phyloP scores from a whole-genome alignment of 305 asterid species.

The Fraxinus sp. region DNA sequence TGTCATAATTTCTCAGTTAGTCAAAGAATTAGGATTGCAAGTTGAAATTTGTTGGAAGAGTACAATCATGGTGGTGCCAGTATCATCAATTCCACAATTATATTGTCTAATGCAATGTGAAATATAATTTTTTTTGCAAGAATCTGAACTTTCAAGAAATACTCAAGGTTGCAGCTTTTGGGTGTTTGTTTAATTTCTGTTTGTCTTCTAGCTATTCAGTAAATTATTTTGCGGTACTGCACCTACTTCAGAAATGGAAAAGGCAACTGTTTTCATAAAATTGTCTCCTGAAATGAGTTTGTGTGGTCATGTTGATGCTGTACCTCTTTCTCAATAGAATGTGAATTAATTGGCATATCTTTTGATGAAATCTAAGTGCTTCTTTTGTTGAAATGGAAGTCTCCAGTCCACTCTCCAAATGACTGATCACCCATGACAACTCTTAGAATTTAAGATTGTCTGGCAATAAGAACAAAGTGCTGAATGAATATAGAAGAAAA shows the following conservation, averaged over 20 bases:
- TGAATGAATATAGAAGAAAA: not conserved
- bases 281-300: constrained; percentile 10
- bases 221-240: not conserved
- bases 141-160: not conserved
- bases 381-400: constrained; percentile 1
- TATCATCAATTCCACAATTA: not conserved
- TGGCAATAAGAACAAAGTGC: not conserved
- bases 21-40: not conserved
- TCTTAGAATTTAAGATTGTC: not conserved
- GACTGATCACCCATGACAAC: not conserved
- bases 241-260: not conserved
- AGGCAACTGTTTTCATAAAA: constrained; percentile 7
- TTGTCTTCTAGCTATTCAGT: not conserved
- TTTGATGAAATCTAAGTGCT: constrained; percentile 12
- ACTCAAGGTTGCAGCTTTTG: not conserved
- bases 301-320: not conserved
- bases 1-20: not conserved
- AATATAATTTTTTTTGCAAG: not conserved
- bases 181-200: not conserved
- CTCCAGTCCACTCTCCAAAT: not conserved
- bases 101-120: not conserved
- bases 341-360: constrained; percentile 18
- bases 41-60: not conserved
- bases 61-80: not conserved
- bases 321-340: constrained; percentile 8